These are phyloP conservation scores for Aspergillus homomorphus DNA, from an alignment of 495 filamentous ascomycete genomes.

Conservation along the genomic window DNA sequence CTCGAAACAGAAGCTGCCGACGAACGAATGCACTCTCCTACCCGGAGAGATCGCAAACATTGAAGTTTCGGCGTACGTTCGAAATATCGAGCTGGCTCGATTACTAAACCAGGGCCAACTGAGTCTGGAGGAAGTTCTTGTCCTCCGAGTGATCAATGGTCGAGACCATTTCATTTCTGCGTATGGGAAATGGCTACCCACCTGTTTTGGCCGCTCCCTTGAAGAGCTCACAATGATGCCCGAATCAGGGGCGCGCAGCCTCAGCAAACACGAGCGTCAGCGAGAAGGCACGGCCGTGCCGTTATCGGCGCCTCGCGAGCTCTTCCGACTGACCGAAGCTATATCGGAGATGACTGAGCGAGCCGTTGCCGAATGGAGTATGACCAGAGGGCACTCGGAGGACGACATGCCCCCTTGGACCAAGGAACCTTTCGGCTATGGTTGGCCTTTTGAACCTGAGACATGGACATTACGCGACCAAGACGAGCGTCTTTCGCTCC, in stretches of 20 bases:
- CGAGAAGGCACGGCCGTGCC: slow-evolving; percentile 49
- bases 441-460: slow-evolving; percentile 71
- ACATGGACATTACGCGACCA: slow-evolving; percentile 46
- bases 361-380: slow-evolving; percentile 76
- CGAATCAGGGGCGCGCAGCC: slow-evolving; percentile 63
- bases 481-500: slow-evolving; percentile 31
- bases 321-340: slow-evolving; percentile 83
- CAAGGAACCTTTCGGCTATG: slow-evolving; percentile 51
- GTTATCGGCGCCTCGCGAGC: slow-evolving; percentile 74
- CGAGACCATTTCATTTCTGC: slow-evolving; percentile 90
- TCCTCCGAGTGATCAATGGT: slow-evolving; percentile 81
- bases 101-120: slow-evolving; percentile 65
- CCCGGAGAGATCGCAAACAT: slow-evolving; percentile 80
- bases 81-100: slow-evolving; percentile 58
- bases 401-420: slow-evolving; percentile 52
- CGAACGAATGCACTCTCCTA: slow-evolving; percentile 57
- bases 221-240: slow-evolving; percentile 82
- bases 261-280: slow-evolving; percentile 30
- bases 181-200: slow-evolving; percentile 72
- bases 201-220: slow-evolving; percentile 77
- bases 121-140: slow-evolving; percentile 77
- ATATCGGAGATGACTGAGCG: slow-evolving; percentile 73
- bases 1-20: slow-evolving; percentile 29
- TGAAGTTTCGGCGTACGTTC: slow-evolving; percentile 61
- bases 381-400: slow-evolving; percentile 56